Conservation (phyloP, 2,329 filamentous ascomycete species). For the Grosmannia huntii region DNA sequence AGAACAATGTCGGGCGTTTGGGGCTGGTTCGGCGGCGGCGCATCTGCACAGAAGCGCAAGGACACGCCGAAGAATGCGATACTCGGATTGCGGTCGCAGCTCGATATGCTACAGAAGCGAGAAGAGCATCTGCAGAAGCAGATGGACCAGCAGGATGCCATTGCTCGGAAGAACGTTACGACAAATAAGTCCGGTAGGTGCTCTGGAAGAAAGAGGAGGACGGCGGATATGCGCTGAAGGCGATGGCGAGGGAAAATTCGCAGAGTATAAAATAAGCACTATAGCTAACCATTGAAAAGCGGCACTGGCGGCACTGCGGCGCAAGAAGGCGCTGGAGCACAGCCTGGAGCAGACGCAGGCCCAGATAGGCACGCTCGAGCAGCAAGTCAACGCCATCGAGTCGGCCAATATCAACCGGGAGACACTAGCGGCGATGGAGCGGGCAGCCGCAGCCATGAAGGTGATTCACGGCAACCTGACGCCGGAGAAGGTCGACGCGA, state of each 20-base stretch:
- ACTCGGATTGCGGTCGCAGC: slow-evolving; percentile 69
- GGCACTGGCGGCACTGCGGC: slow-evolving; percentile 77
- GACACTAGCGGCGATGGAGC: slow-evolving; percentile 88
- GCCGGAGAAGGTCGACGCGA: slow-evolving; percentile 87
- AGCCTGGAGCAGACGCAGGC: slow-evolving; percentile 80
- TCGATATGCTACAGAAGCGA: slow-evolving; percentile 96
- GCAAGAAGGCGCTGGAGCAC: slow-evolving; percentile 91
- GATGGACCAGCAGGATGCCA: slow-evolving; percentile 82
- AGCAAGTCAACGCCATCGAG: slow-evolving; percentile 94
- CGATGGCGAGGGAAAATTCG: slow-evolving; percentile 15
- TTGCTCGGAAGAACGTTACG: slow-evolving; percentile 78
- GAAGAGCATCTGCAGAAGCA: slow-evolving; percentile 83
- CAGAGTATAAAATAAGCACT: no score
- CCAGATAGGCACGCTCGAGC: slow-evolving; percentile 85
- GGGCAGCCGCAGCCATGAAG: slow-evolving; percentile 81
- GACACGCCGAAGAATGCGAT: slow-evolving; percentile 96
- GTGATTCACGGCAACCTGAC: slow-evolving; percentile 82
- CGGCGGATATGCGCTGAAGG: not conserved
- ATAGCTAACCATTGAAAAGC: slow-evolving; percentile 36
- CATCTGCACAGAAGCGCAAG: slow-evolving; percentile 66
- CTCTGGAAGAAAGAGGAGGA: not conserved
- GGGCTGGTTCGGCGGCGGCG: slow-evolving; percentile 84
- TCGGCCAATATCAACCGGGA: slow-evolving; percentile 98
- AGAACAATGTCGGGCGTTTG: slow-evolving; percentile 51
- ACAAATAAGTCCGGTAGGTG: slow-evolving; percentile 76